A percentile compares a stretch with the other conserved stretches of the same genome.
These are phyloP conservation scores for Hypsizygus ulmarius DNA, from an alignment of 1,284 basidiomycete species.

Conservation along the genomic window DNA sequence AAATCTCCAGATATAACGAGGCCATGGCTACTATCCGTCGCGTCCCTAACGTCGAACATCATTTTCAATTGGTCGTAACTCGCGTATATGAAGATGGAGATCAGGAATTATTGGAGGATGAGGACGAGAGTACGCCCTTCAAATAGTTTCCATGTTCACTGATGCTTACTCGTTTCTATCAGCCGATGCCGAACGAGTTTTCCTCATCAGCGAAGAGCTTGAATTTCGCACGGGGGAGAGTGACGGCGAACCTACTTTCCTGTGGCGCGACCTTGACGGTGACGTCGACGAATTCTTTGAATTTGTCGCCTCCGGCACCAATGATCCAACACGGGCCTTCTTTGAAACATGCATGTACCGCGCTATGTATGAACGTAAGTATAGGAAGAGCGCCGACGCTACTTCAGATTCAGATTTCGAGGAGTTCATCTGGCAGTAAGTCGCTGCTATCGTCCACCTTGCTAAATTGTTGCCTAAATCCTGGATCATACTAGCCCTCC, in stretches of 20 bases:
- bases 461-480: background rate
- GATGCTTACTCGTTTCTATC: constrained; percentile 6
- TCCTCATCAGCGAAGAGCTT: constrained; percentile 87
- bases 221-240: constrained; percentile 76
- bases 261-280: constrained; percentile 88
- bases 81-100: constrained; percentile 95
- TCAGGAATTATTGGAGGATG: constrained; percentile 90
- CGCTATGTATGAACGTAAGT: constrained; percentile 93
- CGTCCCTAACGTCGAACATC: constrained; percentile 76
- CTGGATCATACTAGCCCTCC: constrained; percentile 24
- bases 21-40: constrained; percentile 94
- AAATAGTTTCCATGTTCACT: constrained; percentile 2
- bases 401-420: constrained; percentile 68
- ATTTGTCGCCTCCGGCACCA: constrained; percentile 77
- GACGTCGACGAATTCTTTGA: constrained; percentile 81
- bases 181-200: constrained; percentile 92
- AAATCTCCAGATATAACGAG: constrained; percentile 77
- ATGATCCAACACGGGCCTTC: constrained; percentile 79
- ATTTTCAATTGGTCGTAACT: constrained; percentile 96
- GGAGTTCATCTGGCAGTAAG: constrained; percentile 77
- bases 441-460: background rate
- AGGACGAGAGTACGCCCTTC: constrained; percentile 81
- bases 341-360: constrained; percentile 94
- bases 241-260: constrained; percentile 80
- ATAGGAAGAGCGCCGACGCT: constrained; percentile 68